Base-by-base conservation (phyloP, 164 flowering plant genomes). In the Vitis amurensis region DNA sequence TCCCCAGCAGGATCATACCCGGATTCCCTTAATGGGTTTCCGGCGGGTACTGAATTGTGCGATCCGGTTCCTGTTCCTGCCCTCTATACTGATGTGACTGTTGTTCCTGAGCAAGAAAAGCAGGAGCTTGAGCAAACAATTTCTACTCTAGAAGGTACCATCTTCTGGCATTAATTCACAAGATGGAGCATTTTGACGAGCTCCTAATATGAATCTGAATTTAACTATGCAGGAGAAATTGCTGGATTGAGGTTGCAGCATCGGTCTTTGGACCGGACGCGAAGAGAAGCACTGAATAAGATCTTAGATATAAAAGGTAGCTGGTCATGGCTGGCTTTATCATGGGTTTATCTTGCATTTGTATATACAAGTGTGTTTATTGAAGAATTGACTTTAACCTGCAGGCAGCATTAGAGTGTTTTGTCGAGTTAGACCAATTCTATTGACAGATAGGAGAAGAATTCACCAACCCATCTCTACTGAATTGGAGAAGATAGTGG, bases 341-440 rank as follows among this genome's bases (percentile, higher is more conserved):
- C 19, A 10, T 51, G 51, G 14, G 10, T 61, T 47, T 56, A 11
- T 29, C 3, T 66, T 13, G 16, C 31, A 15, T 31, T 44, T 11
- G 49, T 4, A 9, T 19, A 8, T 15, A n/a, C 7, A 37, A 37
- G 44, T 55, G 48, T 15, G 23, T 11, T 44, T 50, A 48, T 50
- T 56, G 37, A 64, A 19, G 52, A 48, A 59, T 2, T 71, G 74
- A 27, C 55, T 69, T 49, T 17, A 29, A 59, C 73, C 70, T 80
- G 62, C 83, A 92, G 97, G 97, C 55, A 78, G 83, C 79, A 89
- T 89, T 67, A 73, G 97, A 65, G 97, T 89, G 11, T 84, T 90
- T 73, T 90, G 93, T 74, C 89, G 97, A 44, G 79, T 90, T 75
- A 77, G 92, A 44, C 95, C 97, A 6, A 78, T 82, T 64, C 68